Base-by-base conservation (phyloP, 2,329 filamentous ascomycete genomes). In the Allantophomopsis cytisporea region DNA sequence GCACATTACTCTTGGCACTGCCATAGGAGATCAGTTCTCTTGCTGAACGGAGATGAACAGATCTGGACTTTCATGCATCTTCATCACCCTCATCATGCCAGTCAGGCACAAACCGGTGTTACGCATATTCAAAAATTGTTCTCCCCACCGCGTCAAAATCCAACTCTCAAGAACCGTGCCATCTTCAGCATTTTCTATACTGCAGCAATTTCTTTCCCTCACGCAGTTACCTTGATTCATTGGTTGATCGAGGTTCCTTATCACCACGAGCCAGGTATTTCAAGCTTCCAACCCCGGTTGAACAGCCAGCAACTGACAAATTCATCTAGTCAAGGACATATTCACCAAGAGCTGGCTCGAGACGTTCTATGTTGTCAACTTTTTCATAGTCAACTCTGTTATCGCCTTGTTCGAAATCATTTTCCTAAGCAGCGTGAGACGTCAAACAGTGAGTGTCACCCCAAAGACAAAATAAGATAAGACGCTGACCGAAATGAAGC, bases 111-210 rank as follows among this genome's bases (percentile, higher is more conserved):
- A 30, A 39, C 43, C 3, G 4, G 16, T 5, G 38, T 45, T 5
- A 45, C 45, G 18, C 36, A 28, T 8, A 6, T 49, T 11, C 47
- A 52, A 38, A 48, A 40, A 31, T 36, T 49, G 23, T 41, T 55
- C 31, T 50, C 49, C 31, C 46, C 52, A 43, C 48, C 51, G 37
- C 43, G 45, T 37, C 45, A 49, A 41, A 42, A 46, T 20, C 8
- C 44, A 20, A 39, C 33, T 13, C 43, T 50, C 33, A 43, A 48
- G 15, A 54, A 52, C 37, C 48, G 43, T n/a, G 45, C 44, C 14
- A 45, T 42, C 28, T 58, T 57, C 45, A 55, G 54, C 39, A 45
- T 56, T 39, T 58, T 55, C 42, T 53, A 58, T 43, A 50, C 45
- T 15, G 47, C 47, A 36, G 45, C 48, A n/a, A 39, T 49, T 33